Percentiles rank a stretch among this genome's conserved stretches.
Evolutionary conservation across 2,329 filamentous ascomycete species (phyloP).

Genomic region (Trichocomaceae sp.): DNA sequence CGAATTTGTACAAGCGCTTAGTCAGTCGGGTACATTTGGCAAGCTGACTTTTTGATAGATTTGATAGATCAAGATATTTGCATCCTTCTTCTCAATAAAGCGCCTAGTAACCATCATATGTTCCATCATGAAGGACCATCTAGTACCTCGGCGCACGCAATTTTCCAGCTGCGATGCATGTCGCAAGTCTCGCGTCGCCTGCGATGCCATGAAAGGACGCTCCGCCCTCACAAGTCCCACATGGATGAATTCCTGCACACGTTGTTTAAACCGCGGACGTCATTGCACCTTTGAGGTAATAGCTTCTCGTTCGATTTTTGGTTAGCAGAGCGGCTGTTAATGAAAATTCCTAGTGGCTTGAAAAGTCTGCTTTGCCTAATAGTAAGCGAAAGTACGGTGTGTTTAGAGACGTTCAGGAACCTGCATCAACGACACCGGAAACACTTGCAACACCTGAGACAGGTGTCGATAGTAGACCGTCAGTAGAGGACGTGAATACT

Average conservation of each 20-base stretch:
- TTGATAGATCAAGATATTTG: too few relatives aligned
- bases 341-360: too few relatives aligned
- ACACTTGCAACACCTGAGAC: neutral
- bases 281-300: slow-evolving; percentile 17
- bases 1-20: too few relatives aligned
- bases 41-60: too few relatives aligned
- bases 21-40: neutral
- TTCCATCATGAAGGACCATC: too few relatives aligned
- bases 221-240: slow-evolving; percentile 15
- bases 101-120: too few relatives aligned
- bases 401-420: neutral
- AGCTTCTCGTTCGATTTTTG: too few relatives aligned
- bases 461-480: neutral
- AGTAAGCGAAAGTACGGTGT: slow-evolving; percentile 10
- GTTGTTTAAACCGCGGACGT: slow-evolving; percentile 18
- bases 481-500: neutral
- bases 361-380: slow-evolving; percentile 5
- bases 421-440: neutral
- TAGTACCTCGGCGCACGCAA: slow-evolving; percentile 21
- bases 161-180: slow-evolving; percentile 32
- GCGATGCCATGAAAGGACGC: slow-evolving; percentile 23
- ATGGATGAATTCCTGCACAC: slow-evolving; percentile 17
- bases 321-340: too few relatives aligned
- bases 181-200: slow-evolving; percentile 26
- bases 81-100: too few relatives aligned